Conservation (phyloP, 1,139 yeast genomes). For the Sugiyamaella castrensis region DNA sequence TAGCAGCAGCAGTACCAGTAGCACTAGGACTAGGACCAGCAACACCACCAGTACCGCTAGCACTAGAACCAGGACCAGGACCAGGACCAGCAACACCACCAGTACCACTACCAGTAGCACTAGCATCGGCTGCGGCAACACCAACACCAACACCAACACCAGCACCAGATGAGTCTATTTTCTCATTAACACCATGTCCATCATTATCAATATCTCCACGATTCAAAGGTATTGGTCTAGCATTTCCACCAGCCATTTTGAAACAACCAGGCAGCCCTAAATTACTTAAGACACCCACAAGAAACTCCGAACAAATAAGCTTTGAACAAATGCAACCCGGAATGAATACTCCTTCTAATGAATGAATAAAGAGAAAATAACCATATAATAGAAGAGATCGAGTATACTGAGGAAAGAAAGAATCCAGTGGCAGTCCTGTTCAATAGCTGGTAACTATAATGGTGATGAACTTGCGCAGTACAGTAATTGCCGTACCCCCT, state of each 20-base stretch:
- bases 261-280: too few relatives aligned
- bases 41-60: not conserved
- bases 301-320: too few relatives aligned
- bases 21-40: not conserved
- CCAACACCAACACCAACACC: not conserved
- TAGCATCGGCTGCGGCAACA: not conserved
- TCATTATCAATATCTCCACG: constrained; percentile 1
- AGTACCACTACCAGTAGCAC: not conserved
- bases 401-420: too few relatives aligned
- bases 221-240: constrained; percentile 8
- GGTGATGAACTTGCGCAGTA: too few relatives aligned
- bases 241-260: constrained; percentile 11
- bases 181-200: not conserved
- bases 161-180: not conserved
- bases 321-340: too few relatives aligned
- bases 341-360: too few relatives aligned
- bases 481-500: too few relatives aligned
- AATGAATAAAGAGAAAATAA: too few relatives aligned
- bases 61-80: not conserved
- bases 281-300: too few relatives aligned
- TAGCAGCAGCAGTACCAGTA: not conserved
- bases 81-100: not conserved
- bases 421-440: too few relatives aligned
- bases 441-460: too few relatives aligned
- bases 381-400: too few relatives aligned